Evolutionary conservation across 768 basidiomycete genomes (phyloP), one percentile per base, ranked within the genome.

Genomic region (Suillus fuscotomentosus): DNA sequence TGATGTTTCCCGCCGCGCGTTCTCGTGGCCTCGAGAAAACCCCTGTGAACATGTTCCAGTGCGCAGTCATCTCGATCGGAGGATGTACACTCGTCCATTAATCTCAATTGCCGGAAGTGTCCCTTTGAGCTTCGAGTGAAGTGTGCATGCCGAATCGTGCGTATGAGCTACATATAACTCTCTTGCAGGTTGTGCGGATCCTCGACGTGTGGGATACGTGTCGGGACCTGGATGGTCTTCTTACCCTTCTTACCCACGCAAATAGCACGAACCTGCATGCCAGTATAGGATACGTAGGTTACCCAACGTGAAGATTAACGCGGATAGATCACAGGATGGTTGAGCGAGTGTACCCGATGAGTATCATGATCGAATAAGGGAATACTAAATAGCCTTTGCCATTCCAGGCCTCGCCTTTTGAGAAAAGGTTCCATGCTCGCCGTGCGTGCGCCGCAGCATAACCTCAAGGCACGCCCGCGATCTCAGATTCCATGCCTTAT

Each of bases 401-500:
- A 60, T 62, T 68, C 73, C 62, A 54, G 63, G 63, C 60, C 38
- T 31, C 66, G 14, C 38, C 60, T 75, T 66, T 53, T 71, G 66
- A 73, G 67, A 73, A 65, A 27, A 73, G 71, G 63, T 69, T 71
- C 66, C 41, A 56, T 54, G 54, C 54, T 67, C 72, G 63, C 51
- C 60, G 65, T 64, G 65, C 61, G 63, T 62, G 47, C 39, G 36
- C 63, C 63, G 47, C 55, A 65, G 59, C 56, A 31, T 31, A 31
- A 31, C 31, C 31, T 55, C 68, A 63, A 67, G 70, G 72, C 31
- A 63, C 62, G 39, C 39, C 39, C 31, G 31, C 22, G 42, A 75
- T 75, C 74, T 75, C 41, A 75, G 74, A 75, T 75, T 65, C 42
- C 60, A 54, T 57, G 22, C 62, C 73, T 73, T 76, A 74, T 74